A percentile compares a stretch with the other conserved stretches of the same genome.
Evolutionary conservation across 2,329 filamentous ascomycete species (phyloP).

Genomic region (Neofusicoccum laricinum): DNA sequence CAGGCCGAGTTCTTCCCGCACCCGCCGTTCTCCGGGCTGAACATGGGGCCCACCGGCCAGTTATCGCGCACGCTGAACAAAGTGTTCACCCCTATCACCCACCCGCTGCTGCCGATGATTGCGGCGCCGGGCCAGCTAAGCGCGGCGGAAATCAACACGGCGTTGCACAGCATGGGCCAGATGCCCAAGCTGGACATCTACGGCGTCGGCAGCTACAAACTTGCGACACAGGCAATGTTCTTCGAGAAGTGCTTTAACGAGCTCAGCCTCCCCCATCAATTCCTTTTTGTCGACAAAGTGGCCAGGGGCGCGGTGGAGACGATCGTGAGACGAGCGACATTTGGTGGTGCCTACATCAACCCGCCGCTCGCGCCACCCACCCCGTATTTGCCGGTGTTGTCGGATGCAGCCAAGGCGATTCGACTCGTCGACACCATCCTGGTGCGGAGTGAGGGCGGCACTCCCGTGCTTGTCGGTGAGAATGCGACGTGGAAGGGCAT

Average conservation of each 20-base stretch:
- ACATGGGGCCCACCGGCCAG: constrained; percentile 85
- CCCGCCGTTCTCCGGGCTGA: constrained; percentile 77
- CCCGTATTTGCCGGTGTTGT: constrained; percentile 63
- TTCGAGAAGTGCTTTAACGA: constrained; percentile 66
- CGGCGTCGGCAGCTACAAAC: constrained; percentile 67
- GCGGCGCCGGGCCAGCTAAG: constrained; percentile 84
- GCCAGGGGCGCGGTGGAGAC: constrained; percentile 50
- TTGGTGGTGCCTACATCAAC: constrained; percentile 79
- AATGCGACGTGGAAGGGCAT: constrained; percentile 87
- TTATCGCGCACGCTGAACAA: constrained; percentile 80
- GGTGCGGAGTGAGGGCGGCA: constrained; percentile 49
- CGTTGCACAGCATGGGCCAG: constrained; percentile 74
- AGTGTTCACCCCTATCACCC: constrained; percentile 84
- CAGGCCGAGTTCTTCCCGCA: constrained; percentile 62
- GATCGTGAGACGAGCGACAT: constrained; percentile 69
- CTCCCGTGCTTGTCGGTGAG: constrained; percentile 53
- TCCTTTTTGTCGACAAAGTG: constrained; percentile 70
- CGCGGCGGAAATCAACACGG: constrained; percentile 79
- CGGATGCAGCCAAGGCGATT: constrained; percentile 73
- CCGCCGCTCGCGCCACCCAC: constrained; percentile 61
- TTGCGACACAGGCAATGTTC: constrained; percentile 69
- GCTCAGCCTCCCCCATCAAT: constrained; percentile 80
- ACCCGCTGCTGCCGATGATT: constrained; percentile 78
- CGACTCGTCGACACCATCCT: constrained; percentile 81
- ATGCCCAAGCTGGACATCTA: constrained; percentile 78